Conservation (phyloP, 2,329 filamentous ascomycete species). For the Fusarium neocosmosporiellum region DNA sequence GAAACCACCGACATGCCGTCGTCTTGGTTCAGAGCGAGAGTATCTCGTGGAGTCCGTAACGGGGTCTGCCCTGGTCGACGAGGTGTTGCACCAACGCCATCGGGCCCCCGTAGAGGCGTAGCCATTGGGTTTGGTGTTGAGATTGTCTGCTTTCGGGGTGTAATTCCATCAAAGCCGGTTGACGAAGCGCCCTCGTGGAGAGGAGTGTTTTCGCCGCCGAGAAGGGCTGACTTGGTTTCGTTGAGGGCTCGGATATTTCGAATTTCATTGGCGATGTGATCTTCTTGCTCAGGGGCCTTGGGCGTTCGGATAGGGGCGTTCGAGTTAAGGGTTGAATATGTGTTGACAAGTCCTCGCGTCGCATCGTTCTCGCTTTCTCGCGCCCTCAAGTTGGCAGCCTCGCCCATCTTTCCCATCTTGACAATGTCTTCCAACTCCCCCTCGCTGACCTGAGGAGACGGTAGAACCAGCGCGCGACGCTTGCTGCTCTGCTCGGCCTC, state of each 20-base stretch:
- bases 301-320: constrained; percentile 92
- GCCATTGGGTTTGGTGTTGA: constrained; percentile 97
- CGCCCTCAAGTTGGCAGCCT: constrained; percentile 81
- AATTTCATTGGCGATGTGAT: constrained; percentile 96
- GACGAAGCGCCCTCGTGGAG: constrained; percentile 84
- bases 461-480: constrained; percentile 82
- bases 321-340: constrained; percentile 84
- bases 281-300: constrained; percentile 89
- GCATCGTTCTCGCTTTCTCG: constrained; percentile 84
- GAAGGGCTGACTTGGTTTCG: constrained; percentile 90
- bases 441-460: constrained; percentile 91
- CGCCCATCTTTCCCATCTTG: constrained; percentile 96
- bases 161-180: constrained; percentile 87
- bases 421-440: constrained; percentile 96
- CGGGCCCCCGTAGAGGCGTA: constrained; percentile 78
- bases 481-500: constrained; percentile 98
- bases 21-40: constrained; percentile 82
- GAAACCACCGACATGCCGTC: constrained; percentile 75
- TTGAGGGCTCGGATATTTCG: constrained; percentile 92
- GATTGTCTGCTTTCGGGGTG: constrained; percentile 81
- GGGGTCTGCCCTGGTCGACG: constrained; percentile 81
- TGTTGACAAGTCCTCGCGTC: constrained; percentile 86
- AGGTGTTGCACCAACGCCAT: constrained; percentile 76
- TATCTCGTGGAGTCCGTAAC: constrained; percentile 88
- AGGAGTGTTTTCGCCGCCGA: constrained; percentile 94